Percentiles rank a stretch among this genome's conserved stretches.
Evolutionary conservation across 441 rosid species (phyloP).

Genomic region (Pelargonium myrrhifolium): DNA sequence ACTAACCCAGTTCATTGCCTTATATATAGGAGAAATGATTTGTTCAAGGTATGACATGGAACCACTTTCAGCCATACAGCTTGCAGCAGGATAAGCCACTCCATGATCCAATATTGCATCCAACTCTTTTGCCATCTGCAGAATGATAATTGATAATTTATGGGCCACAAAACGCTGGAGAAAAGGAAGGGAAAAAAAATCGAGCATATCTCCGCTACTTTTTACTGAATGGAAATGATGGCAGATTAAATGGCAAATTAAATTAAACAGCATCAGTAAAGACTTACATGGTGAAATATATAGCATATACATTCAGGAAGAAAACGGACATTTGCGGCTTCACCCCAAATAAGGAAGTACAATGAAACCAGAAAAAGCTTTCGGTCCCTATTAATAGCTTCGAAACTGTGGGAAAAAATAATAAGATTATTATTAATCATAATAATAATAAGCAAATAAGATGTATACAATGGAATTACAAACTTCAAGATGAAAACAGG

Average conservation of each 20-base stretch:
- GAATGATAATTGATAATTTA: constrained; percentile 11
- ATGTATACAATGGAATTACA: constrained; percentile 14
- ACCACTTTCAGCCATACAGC: constrained; percentile 55
- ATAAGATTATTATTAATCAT: too few species aligned
- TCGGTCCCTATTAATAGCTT: constrained; percentile 86
- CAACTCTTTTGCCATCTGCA: constrained; percentile 97
- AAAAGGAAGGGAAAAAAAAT: neutral
- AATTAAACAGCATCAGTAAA: constrained; percentile 7
- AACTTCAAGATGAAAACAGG: constrained; percentile 19
- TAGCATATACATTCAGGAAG: constrained; percentile 99
- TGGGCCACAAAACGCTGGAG: neutral
- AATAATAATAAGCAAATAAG: constrained; percentile 9
- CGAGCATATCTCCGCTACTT: neutral
- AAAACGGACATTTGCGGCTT: constrained; percentile 98
- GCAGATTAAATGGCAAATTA: constrained; percentile 8
- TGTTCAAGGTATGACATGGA: constrained; percentile 75
- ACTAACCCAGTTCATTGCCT: constrained; percentile 55
- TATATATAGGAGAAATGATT: constrained; percentile 74
- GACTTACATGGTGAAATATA: constrained; percentile 89
- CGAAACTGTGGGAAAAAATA: constrained; percentile 44
- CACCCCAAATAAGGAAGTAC: constrained; percentile 97
- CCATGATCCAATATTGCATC: constrained; percentile 90
- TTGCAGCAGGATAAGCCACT: constrained; percentile 60
- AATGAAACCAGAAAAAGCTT: constrained; percentile 90
- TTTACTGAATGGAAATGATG: neutral